phyloP scores from a whole-genome alignment of 257 asterid genomes.

The Buddleja alternifolia region DNA sequence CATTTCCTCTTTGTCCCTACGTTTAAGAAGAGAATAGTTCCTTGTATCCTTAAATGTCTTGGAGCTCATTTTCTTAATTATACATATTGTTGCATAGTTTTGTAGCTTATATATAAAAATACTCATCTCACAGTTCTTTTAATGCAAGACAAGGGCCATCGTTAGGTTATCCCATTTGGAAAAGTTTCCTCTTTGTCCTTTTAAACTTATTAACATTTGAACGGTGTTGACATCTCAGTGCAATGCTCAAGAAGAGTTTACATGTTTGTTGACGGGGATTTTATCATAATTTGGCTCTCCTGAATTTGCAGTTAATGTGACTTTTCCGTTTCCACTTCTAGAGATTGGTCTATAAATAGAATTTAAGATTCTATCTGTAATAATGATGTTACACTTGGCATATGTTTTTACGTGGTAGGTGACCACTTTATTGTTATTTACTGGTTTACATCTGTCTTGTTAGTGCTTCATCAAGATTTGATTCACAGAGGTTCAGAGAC shows the following conservation, averaged over 20 bases:
- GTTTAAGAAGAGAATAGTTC: conserved; percentile 9
- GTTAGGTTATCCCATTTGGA: neutral
- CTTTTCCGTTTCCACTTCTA: neutral
- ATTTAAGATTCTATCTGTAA: neutral
- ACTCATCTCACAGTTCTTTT: neutral
- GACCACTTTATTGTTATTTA: conserved; percentile 11
- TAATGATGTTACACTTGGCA: neutral
- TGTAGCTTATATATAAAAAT: neutral
- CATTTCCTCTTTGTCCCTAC: neutral
- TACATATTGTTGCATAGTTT: neutral
- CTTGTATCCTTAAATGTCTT: conserved; percentile 12
- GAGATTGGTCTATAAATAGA: neutral
- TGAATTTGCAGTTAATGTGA: neutral
- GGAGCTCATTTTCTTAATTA: conserved; percentile 17
- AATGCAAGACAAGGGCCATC: neutral
- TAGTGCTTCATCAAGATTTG: conserved; percentile 28
- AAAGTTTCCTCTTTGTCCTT: neutral
- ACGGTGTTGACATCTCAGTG: neutral
- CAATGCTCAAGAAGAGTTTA: conserved; percentile 6
- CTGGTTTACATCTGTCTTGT: neutral
- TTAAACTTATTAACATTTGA: neutral
- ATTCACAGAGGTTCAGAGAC: neutral
- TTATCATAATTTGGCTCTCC: neutral
- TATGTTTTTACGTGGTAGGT: conserved; percentile 14
- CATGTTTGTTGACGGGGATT: neutral